Evolutionary conservation across 2,329 filamentous ascomycete species (phyloP).

Genomic region (Metarhizium rileyi): DNA sequence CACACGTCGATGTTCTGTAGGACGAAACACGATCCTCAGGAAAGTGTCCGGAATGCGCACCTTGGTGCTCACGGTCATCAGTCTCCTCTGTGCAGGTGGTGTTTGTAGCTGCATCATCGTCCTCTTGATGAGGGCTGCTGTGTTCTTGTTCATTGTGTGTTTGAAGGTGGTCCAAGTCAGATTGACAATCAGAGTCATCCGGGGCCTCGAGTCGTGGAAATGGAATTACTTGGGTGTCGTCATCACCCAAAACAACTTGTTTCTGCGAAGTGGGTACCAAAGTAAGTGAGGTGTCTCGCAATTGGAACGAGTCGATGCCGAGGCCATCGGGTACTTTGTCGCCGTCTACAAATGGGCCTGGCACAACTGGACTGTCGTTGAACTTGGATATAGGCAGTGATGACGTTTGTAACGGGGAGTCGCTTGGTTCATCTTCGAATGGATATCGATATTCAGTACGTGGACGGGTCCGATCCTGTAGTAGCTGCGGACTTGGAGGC

Average conservation of each 20-base stretch:
- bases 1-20: conserved; percentile 29
- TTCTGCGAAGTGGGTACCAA: conserved; percentile 34
- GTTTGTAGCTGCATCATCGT: conserved; percentile 25
- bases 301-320: conserved; percentile 10
- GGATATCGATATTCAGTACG: conserved; percentile 39
- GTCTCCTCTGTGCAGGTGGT: conserved; percentile 25
- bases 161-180: conserved; percentile 22
- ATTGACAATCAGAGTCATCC: conserved; percentile 30
- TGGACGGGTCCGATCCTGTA: conserved; percentile 13
- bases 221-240: conserved; percentile 15
- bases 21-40: conserved; percentile 22
- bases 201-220: conserved; percentile 26
- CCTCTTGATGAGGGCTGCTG: conserved; percentile 10
- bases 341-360: background rate
- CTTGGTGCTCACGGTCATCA: conserved; percentile 20
- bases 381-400: background rate
- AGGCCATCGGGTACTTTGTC: background rate
- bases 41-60: conserved; percentile 19
- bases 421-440: conserved; percentile 34
- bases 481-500: conserved; percentile 19
- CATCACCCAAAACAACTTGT: conserved; percentile 4
- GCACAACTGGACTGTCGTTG: background rate
- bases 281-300: conserved; percentile 36
- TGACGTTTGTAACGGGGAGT: background rate
- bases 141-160: conserved; percentile 14